phyloP scores from a whole-genome alignment of 768 basidiomycete genomes.

The Pulveroboletus sp. region DNA sequence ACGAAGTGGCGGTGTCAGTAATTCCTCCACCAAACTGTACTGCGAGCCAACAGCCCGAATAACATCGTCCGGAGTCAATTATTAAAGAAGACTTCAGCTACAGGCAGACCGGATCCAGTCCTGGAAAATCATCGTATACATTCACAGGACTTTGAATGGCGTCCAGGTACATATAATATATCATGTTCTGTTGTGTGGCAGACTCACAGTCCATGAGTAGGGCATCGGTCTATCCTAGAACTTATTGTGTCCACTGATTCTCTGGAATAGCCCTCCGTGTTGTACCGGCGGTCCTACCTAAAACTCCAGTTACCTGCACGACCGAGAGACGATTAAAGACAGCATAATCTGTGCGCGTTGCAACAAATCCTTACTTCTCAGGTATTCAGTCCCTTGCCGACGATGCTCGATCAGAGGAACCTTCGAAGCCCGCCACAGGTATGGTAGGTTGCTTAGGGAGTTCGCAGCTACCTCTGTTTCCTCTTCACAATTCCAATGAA shows the following conservation, averaged over 20 bases:
- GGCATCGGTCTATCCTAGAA: conserved; percentile 56
- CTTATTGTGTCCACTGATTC: conserved; percentile 63
- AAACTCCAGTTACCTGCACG: conserved; percentile 40
- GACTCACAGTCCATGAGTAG: conserved; percentile 34
- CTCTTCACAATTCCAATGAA: conserved; percentile 74
- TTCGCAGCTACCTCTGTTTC: conserved; percentile 71
- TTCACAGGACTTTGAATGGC: conserved; percentile 50
- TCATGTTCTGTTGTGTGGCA: neutral
- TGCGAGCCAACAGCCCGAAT: too few relatives aligned
- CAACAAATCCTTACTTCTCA: neutral
- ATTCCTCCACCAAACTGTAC: too few relatives aligned
- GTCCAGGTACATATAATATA: conserved; percentile 44
- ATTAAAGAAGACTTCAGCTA: too few relatives aligned
- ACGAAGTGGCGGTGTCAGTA: too few relatives aligned
- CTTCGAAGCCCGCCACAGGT: conserved; percentile 38
- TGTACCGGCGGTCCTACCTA: conserved; percentile 10
- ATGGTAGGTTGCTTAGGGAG: conserved; percentile 45
- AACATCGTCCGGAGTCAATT: too few relatives aligned
- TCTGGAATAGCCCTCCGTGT: conserved; percentile 43
- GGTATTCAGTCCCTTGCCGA: conserved; percentile 28
- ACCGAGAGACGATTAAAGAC: conserved; percentile 68
- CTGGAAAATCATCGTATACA: too few relatives aligned
- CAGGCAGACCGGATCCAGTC: too few relatives aligned
- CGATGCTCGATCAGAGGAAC: conserved; percentile 36
- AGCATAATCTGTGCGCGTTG: conserved; percentile 60